These are phyloP conservation scores for Cryptococcus wingfieldii DNA, from an alignment of 1,284 basidiomycete genomes.

Conservation along the genomic window DNA sequence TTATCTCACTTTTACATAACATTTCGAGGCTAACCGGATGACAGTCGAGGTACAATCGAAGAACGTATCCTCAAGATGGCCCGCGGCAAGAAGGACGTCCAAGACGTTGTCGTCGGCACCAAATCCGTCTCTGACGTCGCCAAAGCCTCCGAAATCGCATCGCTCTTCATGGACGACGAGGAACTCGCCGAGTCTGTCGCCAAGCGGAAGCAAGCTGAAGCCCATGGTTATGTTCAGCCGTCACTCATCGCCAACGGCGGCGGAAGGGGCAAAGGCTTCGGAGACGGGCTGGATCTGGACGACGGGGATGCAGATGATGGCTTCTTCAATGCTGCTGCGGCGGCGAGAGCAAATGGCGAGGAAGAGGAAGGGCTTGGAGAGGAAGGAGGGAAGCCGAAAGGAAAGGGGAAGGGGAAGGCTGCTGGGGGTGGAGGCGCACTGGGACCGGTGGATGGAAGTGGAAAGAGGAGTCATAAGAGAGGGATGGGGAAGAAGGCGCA, in stretches of 20 bases:
- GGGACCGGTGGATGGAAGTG: not conserved
- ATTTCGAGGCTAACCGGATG: not conserved
- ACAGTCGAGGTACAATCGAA: constrained; percentile 91
- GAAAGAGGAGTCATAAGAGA: constrained; percentile 12
- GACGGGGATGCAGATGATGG: constrained; percentile 41
- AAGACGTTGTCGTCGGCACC: constrained; percentile 98
- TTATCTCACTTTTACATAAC: not conserved
- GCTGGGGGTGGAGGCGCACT: not conserved
- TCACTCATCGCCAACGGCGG: not conserved
- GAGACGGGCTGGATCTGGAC: constrained; percentile 30
- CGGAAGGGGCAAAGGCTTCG: constrained; percentile 23
- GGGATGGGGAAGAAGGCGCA: constrained; percentile 5
- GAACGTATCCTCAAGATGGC: constrained; percentile 95
- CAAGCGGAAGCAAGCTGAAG: constrained; percentile 48
- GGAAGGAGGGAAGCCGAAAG: constrained; percentile 3
- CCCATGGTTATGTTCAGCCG: constrained; percentile 40
- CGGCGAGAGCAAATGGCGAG: constrained; percentile 20
- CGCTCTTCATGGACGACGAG: constrained; percentile 90
- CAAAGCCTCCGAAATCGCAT: constrained; percentile 95
- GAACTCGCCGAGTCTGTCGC: constrained; percentile 48
- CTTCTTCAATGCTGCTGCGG: constrained; percentile 32
- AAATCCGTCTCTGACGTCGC: constrained; percentile 88
- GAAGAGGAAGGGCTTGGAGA: constrained; percentile 32
- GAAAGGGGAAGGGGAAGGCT: not conserved
- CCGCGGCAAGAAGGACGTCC: constrained; percentile 92